Evolutionary conservation across 352 stramenopile species (phyloP).

Genomic region (Poterioochromonas sp.): DNA sequence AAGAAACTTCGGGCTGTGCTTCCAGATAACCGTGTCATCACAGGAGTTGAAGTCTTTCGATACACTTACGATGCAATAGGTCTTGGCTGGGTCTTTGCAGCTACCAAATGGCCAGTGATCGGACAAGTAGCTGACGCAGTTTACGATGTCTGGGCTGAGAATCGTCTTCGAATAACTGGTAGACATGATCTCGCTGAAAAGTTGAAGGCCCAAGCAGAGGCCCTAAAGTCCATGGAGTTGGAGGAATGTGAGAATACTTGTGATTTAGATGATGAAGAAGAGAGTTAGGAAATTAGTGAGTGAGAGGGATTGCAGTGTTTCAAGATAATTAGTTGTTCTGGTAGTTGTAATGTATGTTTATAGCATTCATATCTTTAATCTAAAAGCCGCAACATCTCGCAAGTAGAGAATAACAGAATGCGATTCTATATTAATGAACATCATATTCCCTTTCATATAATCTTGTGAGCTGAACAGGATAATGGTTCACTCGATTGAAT

Average conservation of each 20-base stretch:
- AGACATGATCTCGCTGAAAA: slow-evolving; percentile 31
- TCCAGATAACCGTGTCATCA: slow-evolving; percentile 27
- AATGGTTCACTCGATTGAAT: no score
- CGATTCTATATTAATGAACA: no score
- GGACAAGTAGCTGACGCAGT: slow-evolving; percentile 29
- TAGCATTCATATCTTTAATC: no score
- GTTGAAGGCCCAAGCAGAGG: slow-evolving; percentile 31
- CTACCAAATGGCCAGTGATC: slow-evolving; percentile 31
- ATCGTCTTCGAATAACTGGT: slow-evolving; percentile 34
- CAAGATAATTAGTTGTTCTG: no score
- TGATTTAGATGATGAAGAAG: slow-evolving; percentile 21
- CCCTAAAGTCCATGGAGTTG: background rate
- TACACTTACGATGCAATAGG: slow-evolving; percentile 34
- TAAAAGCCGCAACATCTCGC: no score
- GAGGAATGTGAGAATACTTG: slow-evolving; percentile 12
- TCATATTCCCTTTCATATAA: no score
- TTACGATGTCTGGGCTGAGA: slow-evolving; percentile 38
- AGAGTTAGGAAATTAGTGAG: no score
- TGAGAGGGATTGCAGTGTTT: no score
- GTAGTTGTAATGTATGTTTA: no score
- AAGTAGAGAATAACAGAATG: no score
- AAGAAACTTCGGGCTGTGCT: slow-evolving; percentile 35
- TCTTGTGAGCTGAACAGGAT: no score
- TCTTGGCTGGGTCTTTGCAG: slow-evolving; percentile 34
- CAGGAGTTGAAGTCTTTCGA: slow-evolving; percentile 37